phyloP scores from a whole-genome alignment of 768 basidiomycete genomes.

The Gyrodon lividus region DNA sequence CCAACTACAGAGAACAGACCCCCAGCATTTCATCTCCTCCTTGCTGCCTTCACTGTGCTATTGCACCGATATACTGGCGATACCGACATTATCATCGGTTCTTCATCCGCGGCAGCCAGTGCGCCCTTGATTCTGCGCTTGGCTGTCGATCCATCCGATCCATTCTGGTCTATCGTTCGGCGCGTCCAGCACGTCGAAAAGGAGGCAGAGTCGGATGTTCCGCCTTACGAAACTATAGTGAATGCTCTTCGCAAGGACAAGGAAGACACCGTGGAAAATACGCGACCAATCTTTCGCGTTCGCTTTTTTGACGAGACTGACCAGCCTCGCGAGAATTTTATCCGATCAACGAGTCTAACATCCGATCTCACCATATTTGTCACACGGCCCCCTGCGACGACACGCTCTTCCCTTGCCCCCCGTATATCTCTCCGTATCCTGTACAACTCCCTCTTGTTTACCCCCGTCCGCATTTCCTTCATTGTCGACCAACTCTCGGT shows the following conservation, averaged over 20 bases:
- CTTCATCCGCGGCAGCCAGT: constrained; percentile 71
- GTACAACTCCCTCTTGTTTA: constrained; percentile 96
- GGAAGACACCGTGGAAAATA: constrained; percentile 51
- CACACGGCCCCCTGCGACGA: constrained; percentile 64
- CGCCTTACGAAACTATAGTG: constrained; percentile 79
- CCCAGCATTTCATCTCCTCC: constrained; percentile 86
- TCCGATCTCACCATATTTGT: constrained; percentile 95
- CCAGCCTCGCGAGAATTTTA: constrained; percentile 66
- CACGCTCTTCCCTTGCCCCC: constrained; percentile 70
- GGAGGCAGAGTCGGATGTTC: constrained; percentile 76
- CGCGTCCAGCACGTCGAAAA: constrained; percentile 82
- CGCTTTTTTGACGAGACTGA: constrained; percentile 97
- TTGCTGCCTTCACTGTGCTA: constrained; percentile 89
- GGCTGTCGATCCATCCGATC: constrained; percentile 78
- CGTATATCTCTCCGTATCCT: constrained; percentile 76
- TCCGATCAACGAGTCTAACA: constrained; percentile 76
- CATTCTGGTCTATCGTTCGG: constrained; percentile 85
- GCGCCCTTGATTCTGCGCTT: constrained; percentile 85
- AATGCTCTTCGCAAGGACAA: constrained; percentile 65
- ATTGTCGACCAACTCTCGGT: constrained; percentile 85
- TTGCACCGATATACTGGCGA: constrained; percentile 96
- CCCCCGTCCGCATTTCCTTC: constrained; percentile 66
- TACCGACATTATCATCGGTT: constrained; percentile 88
- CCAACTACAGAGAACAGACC: constrained; percentile 44
- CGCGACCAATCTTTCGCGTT: constrained; percentile 79